phyloP scores from a whole-genome alignment of 2,329 filamentous ascomycete genomes.

The Talaromyces sp. region DNA sequence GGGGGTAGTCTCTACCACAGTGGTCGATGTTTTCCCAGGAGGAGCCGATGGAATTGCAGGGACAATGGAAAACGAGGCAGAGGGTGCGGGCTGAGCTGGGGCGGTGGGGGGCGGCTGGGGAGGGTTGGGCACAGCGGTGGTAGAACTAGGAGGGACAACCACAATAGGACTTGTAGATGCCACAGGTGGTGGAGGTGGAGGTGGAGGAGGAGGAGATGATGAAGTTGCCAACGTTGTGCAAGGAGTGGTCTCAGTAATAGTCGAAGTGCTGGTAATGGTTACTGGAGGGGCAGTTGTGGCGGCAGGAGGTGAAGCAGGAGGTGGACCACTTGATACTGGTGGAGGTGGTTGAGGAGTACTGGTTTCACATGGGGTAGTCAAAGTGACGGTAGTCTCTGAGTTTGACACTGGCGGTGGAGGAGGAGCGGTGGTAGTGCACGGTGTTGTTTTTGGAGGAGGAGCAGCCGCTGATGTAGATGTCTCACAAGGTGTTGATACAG shows the following conservation, averaged over 20 bases:
- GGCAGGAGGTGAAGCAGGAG: not conserved
- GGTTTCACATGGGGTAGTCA: not conserved
- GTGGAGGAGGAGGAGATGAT: not conserved
- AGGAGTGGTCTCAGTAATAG: not conserved
- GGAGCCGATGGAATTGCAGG: not conserved
- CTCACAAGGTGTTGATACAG: not conserved
- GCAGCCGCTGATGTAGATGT: not conserved
- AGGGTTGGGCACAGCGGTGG: not conserved
- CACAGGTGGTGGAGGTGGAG: not conserved
- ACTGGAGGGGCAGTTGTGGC: not conserved
- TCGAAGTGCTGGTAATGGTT: not conserved
- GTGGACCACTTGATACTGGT: not conserved
- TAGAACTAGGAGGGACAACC: not conserved
- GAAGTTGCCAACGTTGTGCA: not conserved
- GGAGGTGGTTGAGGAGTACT: not conserved
- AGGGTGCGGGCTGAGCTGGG: not conserved
- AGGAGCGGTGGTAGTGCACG: not conserved
- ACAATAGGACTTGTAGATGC: not conserved
- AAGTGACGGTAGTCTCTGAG: not conserved
- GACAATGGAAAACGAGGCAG: not conserved
- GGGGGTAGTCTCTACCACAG: not conserved
- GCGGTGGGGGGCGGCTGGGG: not conserved
- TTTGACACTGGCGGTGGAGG: not conserved
- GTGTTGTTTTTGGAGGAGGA: not conserved
- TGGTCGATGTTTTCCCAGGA: not conserved